Evolutionary conservation across 495 filamentous ascomycete genomes (phyloP).

Genomic region (Haplographium delicatum): DNA sequence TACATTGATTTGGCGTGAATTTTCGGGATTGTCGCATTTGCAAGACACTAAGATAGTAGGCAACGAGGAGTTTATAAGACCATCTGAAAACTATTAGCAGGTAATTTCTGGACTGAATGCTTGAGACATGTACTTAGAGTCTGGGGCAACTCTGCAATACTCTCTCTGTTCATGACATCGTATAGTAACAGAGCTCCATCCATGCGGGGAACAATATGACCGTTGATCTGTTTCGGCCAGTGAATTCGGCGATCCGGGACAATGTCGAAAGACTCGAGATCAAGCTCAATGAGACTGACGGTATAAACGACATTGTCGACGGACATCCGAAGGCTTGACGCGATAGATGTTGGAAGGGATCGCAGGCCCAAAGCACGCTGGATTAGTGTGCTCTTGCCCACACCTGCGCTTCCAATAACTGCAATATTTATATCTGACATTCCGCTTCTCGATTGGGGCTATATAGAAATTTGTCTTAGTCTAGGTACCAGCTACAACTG

Average conservation of each 20-base stretch:
- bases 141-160: constrained; percentile 59
- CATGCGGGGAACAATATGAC: constrained; percentile 61
- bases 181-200: constrained; percentile 83
- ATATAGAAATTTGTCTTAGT: background rate
- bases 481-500: background rate
- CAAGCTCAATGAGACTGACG: constrained; percentile 76
- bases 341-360: constrained; percentile 46
- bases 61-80: constrained; percentile 57
- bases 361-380: constrained; percentile 70
- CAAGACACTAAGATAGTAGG: constrained; percentile 76
- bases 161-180: constrained; percentile 72
- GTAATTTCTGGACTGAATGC: background rate
- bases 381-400: constrained; percentile 89
- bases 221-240: constrained; percentile 70
- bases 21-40: constrained; percentile 72
- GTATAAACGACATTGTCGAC: constrained; percentile 71
- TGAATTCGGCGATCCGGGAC: constrained; percentile 60
- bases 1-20: constrained; percentile 53
- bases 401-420: constrained; percentile 72
- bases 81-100: constrained; percentile 44
- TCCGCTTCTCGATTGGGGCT: constrained; percentile 26
- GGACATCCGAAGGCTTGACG: constrained; percentile 62
- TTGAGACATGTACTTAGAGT: constrained; percentile 61
- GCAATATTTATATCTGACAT: constrained; percentile 73
- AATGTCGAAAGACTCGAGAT: constrained; percentile 61